Evolutionary conservation across 1,284 basidiomycete species (phyloP), one percentile per base, ranked within the genome.

Genomic region (Vanrija pseudolonga): DNA sequence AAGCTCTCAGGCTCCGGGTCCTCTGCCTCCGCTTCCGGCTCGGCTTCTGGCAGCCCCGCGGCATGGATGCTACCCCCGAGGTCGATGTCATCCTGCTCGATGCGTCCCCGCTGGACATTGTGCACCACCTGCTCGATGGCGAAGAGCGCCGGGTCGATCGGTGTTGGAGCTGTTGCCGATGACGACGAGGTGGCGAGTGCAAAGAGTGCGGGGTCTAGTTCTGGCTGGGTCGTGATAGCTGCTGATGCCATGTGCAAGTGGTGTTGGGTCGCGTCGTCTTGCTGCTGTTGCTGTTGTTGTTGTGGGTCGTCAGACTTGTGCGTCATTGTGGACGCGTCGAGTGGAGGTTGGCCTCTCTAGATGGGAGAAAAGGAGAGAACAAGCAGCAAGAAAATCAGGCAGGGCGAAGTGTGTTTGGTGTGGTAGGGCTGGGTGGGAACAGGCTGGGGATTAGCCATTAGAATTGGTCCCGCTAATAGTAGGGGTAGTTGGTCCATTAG

Each of bases 321-420:
- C 19, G 40, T 22, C 36, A 47, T 47, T 6, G 38, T 47, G 32
- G 23, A 46, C n/a, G 32, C 45, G 32, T 36, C 18, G 19, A 19
- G 32, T 15, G 9, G 36, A 47, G 40, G 22, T 40, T 11, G 26
- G n/a, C n/a, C n/a, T n/a, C n/a, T n/a, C 26, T 6, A 26, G 43
- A 11, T 49, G 53, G 53, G 53, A 58, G 50, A 58, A 58, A 58
- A 49, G 50, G 20, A 12, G 20, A 55, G 18, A 58, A 58, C 55
- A 55, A 51, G 28, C 45, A 49, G n/a, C 18, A 24, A 93, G 83
- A 62, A 85, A 83, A 22, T 88, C 88, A 26, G 11, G 11, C 26
- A 6, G 26, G 11, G 24, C 26, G 26, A 26, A n/a, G n/a, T n/a
- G n/a, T 26, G 26, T 26, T 26, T 26, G n/a, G n/a, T 26, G 26